A percentile compares a stretch with the other conserved stretches of the same genome.
Evolutionary conservation across 1,284 basidiomycete genomes (phyloP).

Genomic region (Rhodotorula sp.): DNA sequence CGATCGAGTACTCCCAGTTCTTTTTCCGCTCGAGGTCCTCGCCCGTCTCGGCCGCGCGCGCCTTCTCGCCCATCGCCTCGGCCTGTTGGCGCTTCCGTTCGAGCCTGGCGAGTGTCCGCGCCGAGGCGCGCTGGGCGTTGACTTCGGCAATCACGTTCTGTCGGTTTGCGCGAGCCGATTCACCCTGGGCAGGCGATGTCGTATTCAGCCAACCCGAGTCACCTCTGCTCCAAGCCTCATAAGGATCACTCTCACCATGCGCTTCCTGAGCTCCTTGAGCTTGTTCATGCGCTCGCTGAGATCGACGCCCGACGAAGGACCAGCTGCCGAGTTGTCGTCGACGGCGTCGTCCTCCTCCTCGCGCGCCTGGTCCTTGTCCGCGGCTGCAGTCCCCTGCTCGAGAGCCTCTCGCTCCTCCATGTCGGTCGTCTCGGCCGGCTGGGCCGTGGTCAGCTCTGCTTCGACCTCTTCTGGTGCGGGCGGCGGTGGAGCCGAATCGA

Average conservation of each 20-base stretch:
- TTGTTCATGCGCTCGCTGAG: slow-evolving; percentile 74
- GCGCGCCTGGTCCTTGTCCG: slow-evolving; percentile 1
- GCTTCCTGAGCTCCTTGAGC: slow-evolving; percentile 68
- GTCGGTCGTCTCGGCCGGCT: not conserved
- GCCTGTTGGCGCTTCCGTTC: slow-evolving; percentile 86
- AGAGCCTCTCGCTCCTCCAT: not conserved
- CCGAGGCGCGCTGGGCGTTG: slow-evolving; percentile 68
- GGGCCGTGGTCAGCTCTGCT: not conserved
- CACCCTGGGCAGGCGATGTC: slow-evolving; percentile 57
- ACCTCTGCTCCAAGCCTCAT: slow-evolving; percentile 14
- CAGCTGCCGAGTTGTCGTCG: slow-evolving; percentile 17
- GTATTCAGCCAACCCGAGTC: not conserved
- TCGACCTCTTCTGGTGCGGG: slow-evolving; percentile 30
- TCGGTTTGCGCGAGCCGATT: slow-evolving; percentile 75
- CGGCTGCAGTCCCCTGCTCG: not conserved
- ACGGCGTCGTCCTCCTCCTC: slow-evolving; percentile 28
- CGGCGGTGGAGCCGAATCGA: slow-evolving; percentile 12
- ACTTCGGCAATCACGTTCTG: slow-evolving; percentile 78
- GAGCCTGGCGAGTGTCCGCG: slow-evolving; percentile 72
- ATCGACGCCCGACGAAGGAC: slow-evolving; percentile 2
- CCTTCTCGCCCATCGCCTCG: slow-evolving; percentile 78
- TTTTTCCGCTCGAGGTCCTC: slow-evolving; percentile 69
- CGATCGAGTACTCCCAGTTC: slow-evolving; percentile 91
- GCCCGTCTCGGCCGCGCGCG: slow-evolving; percentile 81
- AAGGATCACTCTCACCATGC: slow-evolving; percentile 61